Evolutionary conservation across 2,329 filamentous ascomycete species (phyloP), one percentile per base, ranked within the genome.

Genomic region (Ophiognomonia clavigignenti-juglandacearum): DNA sequence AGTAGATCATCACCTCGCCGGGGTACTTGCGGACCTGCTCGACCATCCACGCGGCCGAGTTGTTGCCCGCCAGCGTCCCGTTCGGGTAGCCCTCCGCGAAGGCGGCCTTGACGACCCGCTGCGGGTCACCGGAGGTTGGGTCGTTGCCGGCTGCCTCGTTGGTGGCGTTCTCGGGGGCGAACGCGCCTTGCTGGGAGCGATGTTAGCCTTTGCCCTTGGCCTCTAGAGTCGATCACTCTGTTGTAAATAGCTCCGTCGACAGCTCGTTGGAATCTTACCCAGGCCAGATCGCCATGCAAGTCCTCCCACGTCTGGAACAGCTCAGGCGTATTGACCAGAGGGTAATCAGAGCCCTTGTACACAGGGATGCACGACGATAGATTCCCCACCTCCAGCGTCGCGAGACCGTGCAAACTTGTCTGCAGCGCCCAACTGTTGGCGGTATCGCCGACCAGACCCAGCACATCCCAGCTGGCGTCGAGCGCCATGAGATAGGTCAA

Each of bases 21-120:
- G 73, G 73, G 56, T 75, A 72, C 54, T 68, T 71, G 49, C 64
- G 65, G 1, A 75, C 72, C 58, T 66, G 63, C 46, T 71, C 63
- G 27, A 75, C 62, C 68, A 76, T 69, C 57, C 71, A 75, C 19
- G 64, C 62, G 1, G 69, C 71, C 4, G 70, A 69, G 39, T 59
- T 61, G 22, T 63, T 62, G 39, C 67, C 62, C 3, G 65, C 62
- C 18, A 64, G 58, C 3, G 65, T 69, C n/a, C 58, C 66, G 54
- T 69, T 73, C 2, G 73, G 72, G 51, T 62, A 73, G 6, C 72
- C 72, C 45, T 74, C 70, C 5, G 60, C 51, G 50, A 75, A 72
- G 1, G 72, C 72, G 0, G 59, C 57, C 38, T 57, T 57, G 16
- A 61, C 61, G 36, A 75, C 62, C 2, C 66, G 62, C 24, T 62